phyloP scores from a whole-genome alignment of 106 monocot genomes.

The Dioscorea dumetorum region DNA sequence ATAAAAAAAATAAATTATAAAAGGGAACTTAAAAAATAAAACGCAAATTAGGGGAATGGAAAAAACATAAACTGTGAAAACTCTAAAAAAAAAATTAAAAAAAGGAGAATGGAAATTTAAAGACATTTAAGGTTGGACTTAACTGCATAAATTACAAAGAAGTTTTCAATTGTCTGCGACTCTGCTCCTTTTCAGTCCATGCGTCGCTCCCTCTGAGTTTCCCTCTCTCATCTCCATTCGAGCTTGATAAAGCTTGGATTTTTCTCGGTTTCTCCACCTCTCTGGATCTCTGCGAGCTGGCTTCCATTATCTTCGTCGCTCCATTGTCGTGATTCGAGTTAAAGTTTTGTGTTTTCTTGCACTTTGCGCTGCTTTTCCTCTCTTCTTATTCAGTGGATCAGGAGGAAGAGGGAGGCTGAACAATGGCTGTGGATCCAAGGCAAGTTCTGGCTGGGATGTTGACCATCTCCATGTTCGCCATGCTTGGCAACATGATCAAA shows the following conservation, averaged over 20 bases:
- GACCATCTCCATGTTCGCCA: constrained; percentile 79
- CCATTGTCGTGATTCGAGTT: background rate
- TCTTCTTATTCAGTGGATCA: background rate
- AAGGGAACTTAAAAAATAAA: too few species aligned
- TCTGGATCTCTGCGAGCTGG: background rate
- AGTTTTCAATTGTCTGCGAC: too few species aligned
- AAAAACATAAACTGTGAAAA: too few species aligned
- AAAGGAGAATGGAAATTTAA: too few species aligned
- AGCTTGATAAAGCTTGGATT: background rate
- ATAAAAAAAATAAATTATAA: too few species aligned
- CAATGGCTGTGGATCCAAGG: constrained; percentile 78
- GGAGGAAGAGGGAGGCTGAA: background rate
- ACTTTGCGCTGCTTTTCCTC: background rate
- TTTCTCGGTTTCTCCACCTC: background rate
- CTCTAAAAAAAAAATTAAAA: too few species aligned
- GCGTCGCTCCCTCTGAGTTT: too few species aligned
- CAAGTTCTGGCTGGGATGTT: constrained; percentile 76
- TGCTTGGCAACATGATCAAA: constrained; percentile 95
- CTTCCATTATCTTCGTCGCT: background rate
- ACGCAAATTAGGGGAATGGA: too few species aligned
- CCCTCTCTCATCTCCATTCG: background rate
- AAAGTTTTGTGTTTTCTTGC: background rate
- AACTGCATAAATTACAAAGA: too few species aligned
- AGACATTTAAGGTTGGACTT: too few species aligned
- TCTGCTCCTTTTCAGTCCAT: too few species aligned